A percentile compares a stretch with the other conserved stretches of the same genome.
phyloP scores from a whole-genome alignment of 2,329 filamentous ascomycete species.

The Beauveria sp. region DNA sequence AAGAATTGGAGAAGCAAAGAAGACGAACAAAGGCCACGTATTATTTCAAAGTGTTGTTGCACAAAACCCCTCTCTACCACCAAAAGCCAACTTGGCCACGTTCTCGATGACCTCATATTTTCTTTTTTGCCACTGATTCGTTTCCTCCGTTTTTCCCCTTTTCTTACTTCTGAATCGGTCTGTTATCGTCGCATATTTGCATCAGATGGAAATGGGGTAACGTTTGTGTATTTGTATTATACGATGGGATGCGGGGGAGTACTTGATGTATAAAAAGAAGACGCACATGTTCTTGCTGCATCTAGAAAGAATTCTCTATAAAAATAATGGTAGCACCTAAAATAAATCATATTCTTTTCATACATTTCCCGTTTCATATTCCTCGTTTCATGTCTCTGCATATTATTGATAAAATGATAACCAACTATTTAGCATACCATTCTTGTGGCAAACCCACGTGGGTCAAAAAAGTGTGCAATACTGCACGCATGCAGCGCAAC shows the following conservation, averaged over 20 bases:
- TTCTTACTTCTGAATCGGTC: not conserved
- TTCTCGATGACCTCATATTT: not conserved
- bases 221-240: slow-evolving; percentile 3
- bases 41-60: not conserved
- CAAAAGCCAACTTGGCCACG: not conserved
- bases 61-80: not conserved
- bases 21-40: not conserved
- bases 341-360: not conserved
- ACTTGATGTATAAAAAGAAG: not conserved
- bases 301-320: not conserved
- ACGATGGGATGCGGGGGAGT: not conserved
- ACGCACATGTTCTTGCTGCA: not conserved
- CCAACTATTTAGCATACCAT: no score
- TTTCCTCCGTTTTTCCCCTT: not conserved
- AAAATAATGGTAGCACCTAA: not conserved
- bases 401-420: no score
- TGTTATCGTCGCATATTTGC: not conserved
- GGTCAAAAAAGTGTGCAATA: no score
- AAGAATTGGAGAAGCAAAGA: not conserved
- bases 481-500: not conserved
- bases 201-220: not conserved
- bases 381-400: no score
- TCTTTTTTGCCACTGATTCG: not conserved
- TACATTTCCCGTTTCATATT: not conserved
- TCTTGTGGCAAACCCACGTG: no score